Evolutionary conservation across 1,139 yeast genomes (phyloP).

Genomic region (Candida anutae): DNA sequence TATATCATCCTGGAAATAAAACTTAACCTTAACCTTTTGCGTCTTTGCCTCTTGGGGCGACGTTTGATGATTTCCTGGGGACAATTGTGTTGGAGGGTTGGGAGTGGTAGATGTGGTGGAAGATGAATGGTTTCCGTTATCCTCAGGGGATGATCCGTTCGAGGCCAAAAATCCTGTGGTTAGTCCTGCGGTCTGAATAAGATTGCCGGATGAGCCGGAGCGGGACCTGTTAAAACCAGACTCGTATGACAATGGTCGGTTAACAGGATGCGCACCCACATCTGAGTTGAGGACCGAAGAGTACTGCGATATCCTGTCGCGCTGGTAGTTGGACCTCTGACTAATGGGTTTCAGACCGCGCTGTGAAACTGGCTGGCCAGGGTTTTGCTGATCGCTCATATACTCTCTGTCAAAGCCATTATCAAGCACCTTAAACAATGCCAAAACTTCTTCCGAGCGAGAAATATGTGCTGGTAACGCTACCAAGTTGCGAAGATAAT

Average conservation of each 20-base stretch:
- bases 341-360: conserved; percentile 32
- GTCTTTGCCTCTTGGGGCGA: conserved; percentile 3
- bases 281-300: conserved; percentile 20
- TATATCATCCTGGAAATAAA: conserved; percentile 82
- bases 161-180: no score
- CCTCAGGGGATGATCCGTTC: conserved; percentile 1
- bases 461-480: conserved; percentile 74
- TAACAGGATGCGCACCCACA: conserved; percentile 9
- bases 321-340: conserved; percentile 36
- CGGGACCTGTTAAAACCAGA: not conserved
- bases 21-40: conserved; percentile 60
- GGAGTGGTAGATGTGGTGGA: conserved; percentile 3
- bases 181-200: not conserved
- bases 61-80: no score
- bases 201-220: not conserved
- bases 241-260: not conserved
- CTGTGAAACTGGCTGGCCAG: conserved; percentile 5
- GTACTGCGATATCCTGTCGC: conserved; percentile 37
- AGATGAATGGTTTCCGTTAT: conserved; percentile 1
- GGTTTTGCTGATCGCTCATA: conserved; percentile 11
- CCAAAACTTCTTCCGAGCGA: conserved; percentile 58
- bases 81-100: no score
- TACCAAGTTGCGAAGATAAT: conserved; percentile 69
- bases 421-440: conserved; percentile 60
- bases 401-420: conserved; percentile 52